Conservation (phyloP, 2,329 filamentous ascomycete species). For the Aureobasidium leucospermi region DNA sequence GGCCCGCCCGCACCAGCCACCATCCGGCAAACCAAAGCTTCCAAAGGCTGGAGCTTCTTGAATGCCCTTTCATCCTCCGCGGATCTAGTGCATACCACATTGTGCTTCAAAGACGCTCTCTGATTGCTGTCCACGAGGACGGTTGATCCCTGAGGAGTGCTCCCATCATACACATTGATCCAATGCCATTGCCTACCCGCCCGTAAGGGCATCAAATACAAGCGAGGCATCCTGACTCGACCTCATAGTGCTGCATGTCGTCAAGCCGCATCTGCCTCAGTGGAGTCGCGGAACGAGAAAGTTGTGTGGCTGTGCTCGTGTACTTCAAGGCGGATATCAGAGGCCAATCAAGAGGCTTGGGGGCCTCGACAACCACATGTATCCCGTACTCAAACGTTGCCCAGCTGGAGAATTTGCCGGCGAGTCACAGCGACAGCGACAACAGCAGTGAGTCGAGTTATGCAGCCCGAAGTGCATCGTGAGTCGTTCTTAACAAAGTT, state of each 20-base stretch:
- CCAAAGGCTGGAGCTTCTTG: not conserved
- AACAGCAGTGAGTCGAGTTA: not conserved
- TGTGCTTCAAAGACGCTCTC: not conserved
- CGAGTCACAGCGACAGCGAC: not conserved
- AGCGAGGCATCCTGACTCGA: not conserved
- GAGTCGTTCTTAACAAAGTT: not conserved
- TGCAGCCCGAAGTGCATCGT: no score
- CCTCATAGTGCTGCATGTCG: not conserved
- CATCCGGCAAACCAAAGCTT: not conserved
- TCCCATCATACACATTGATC: no score
- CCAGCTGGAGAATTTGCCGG: not conserved
- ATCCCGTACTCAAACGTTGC: not conserved
- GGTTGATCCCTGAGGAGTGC: not conserved
- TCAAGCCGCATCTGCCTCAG: conserved; percentile 4
- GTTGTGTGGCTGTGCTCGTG: not conserved
- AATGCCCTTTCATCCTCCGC: not conserved
- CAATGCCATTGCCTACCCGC: no score
- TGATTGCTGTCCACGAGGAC: not conserved
- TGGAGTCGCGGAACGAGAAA: not conserved
- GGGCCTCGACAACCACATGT: not conserved
- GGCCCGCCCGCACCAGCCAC: conserved; percentile 1
- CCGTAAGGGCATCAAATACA: not conserved
- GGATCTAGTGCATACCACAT: not conserved
- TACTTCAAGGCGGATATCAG: not conserved
- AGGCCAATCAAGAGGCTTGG: not conserved